A percentile compares a stretch with the other conserved stretches of the same genome.
These are phyloP conservation scores for Fusarium foetens DNA, from an alignment of 2,329 filamentous ascomycete species.

Conservation along the genomic window DNA sequence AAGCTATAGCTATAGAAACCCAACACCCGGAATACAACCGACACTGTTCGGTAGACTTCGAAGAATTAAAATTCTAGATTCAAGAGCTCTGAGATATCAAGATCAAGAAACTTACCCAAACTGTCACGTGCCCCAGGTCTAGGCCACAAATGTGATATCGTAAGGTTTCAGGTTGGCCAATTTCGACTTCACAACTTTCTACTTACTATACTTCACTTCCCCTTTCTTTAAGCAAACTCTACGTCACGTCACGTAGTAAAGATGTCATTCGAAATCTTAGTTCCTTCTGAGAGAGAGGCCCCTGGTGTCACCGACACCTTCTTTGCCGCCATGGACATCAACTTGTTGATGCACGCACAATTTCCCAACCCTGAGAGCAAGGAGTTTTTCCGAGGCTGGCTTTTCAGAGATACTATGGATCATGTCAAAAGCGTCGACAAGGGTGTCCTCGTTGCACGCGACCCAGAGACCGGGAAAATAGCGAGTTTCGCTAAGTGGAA, in stretches of 20 bases:
- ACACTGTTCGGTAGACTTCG: background rate
- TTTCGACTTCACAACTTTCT: conserved; percentile 4
- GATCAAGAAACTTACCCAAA: background rate
- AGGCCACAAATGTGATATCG: conserved; percentile 19
- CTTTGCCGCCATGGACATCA: conserved; percentile 52
- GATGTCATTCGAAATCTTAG: conserved; percentile 45
- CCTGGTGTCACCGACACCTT: conserved; percentile 47
- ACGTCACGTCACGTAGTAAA: background rate
- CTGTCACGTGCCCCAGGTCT: conserved; percentile 24
- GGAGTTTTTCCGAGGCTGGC: conserved; percentile 44
- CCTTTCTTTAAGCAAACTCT: background rate
- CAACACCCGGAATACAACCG: background rate
- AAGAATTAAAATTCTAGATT: background rate
- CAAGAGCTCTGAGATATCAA: background rate
- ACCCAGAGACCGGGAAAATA: conserved; percentile 43
- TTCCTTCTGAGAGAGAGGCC: conserved; percentile 43
- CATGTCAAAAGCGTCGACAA: conserved; percentile 43
- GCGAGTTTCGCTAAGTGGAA: conserved; percentile 53
- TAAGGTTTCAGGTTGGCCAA: conserved; percentile 29
- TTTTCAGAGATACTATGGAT: conserved; percentile 46
- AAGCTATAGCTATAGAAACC: background rate
- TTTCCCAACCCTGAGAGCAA: conserved; percentile 50
- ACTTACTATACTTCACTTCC: background rate
- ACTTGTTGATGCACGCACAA: conserved; percentile 53
- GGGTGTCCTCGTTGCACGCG: conserved; percentile 50